A percentile compares a stretch with the other conserved stretches of the same genome.
Conservation (phyloP, 1,139 yeast species). For the Sporopachydermia cereana region DNA sequence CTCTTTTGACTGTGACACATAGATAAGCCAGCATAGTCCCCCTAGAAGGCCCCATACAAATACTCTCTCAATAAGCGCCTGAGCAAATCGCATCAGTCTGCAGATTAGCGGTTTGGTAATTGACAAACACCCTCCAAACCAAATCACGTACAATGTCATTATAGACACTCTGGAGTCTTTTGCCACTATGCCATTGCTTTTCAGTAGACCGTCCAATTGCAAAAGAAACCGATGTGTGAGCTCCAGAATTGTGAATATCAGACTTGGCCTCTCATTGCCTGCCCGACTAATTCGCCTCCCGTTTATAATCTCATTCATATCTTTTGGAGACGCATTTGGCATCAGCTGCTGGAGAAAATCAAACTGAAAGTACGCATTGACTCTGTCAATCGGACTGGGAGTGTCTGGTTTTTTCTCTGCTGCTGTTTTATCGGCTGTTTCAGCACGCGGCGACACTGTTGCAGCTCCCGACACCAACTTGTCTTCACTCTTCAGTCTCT, state of each 20-base stretch:
- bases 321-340: neutral
- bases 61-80: neutral
- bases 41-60: neutral
- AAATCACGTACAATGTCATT: neutral
- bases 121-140: neutral
- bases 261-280: neutral
- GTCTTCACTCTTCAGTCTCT: no score
- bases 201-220: neutral
- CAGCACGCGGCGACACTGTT: no score
- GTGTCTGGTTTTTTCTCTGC: no score
- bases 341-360: constrained; percentile 3
- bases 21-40: neutral
- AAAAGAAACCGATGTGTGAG: neutral
- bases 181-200: neutral
- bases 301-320: neutral
- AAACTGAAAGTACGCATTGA: constrained; percentile 1
- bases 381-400: neutral
- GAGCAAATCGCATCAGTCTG: neutral
- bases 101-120: neutral
- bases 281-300: no score
- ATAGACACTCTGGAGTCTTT: neutral
- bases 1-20: no score
- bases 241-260: neutral
- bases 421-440: no score
- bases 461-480: no score